Conservation (phyloP, 192 early-diverging fungal species). For the Coemansia sp. region DNA sequence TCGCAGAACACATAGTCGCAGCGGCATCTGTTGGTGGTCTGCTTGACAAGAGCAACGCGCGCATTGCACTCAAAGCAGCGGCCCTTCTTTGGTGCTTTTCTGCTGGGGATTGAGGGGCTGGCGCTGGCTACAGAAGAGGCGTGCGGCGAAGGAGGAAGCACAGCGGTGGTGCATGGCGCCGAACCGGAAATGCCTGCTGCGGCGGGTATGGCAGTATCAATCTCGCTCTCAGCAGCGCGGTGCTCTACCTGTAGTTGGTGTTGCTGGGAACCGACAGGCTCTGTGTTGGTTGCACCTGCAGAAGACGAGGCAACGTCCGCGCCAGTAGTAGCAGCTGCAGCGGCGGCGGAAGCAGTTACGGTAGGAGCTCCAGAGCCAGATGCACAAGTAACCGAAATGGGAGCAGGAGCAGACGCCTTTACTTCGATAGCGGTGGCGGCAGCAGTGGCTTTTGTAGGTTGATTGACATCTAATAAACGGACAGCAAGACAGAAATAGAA, state of each 20-base stretch:
- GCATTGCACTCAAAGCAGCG: constrained; percentile 68
- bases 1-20: constrained; percentile 79
- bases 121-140: constrained; percentile 20
- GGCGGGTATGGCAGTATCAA: not conserved
- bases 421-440: constrained; percentile 13
- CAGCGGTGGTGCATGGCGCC: constrained; percentile 25
- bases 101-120: constrained; percentile 41
- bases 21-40: constrained; percentile 75
- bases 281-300: not conserved
- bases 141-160: constrained; percentile 36
- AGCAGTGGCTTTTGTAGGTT: constrained; percentile 24
- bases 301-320: constrained; percentile 1
- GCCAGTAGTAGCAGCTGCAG: constrained; percentile 15
- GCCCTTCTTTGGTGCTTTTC: constrained; percentile 68
- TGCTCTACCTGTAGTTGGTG: not conserved
- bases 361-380: constrained; percentile 4
- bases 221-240: not conserved
- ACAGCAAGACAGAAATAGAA: constrained; percentile 14
- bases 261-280: not conserved
- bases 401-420: constrained; percentile 11
- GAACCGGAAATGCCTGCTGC: constrained; percentile 20
- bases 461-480: constrained; percentile 35
- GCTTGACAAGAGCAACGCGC: constrained; percentile 77
- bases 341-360: constrained; percentile 12
- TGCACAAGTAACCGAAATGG: constrained; percentile 17